Evolutionary conservation across 1,139 yeast genomes (phyloP).

Genomic region (Debaryomycetaceae sp.): DNA sequence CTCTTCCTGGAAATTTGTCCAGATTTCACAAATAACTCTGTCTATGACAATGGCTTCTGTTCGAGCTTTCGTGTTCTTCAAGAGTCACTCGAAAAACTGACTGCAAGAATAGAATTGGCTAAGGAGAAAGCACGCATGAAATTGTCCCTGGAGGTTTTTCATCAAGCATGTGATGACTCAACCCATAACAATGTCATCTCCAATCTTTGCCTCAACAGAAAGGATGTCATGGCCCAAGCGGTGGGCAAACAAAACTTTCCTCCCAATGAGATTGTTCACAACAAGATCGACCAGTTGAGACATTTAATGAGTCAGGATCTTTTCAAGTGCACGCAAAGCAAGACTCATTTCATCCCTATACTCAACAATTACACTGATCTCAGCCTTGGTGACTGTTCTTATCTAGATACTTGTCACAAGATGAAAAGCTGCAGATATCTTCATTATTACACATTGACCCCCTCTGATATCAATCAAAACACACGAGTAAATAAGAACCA

Average conservation of each 20-base stretch:
- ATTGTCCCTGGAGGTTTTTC: slow-evolving; percentile 40
- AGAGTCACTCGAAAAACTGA: slow-evolving; percentile 16
- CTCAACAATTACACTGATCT: slow-evolving; percentile 55
- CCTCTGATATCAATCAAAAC: slow-evolving; percentile 20
- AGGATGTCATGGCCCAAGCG: slow-evolving; percentile 12
- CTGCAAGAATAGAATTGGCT: slow-evolving; percentile 34
- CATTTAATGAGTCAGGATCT: slow-evolving; percentile 22
- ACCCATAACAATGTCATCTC: slow-evolving; percentile 42
- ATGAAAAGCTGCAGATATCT: slow-evolving; percentile 74
- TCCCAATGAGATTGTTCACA: slow-evolving; percentile 14
- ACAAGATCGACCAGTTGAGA: slow-evolving; percentile 17
- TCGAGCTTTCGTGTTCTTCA: slow-evolving; percentile 10
- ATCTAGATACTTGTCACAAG: slow-evolving; percentile 90
- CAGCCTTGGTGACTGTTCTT: slow-evolving; percentile 86
- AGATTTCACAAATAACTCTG: slow-evolving; percentile 11
- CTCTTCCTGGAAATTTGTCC: slow-evolving; percentile 10
- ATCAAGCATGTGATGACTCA: slow-evolving; percentile 49
- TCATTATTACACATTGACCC: slow-evolving; percentile 69
- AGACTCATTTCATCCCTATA: slow-evolving; percentile 63
- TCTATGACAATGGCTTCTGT: slow-evolving; percentile 5
- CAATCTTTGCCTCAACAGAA: slow-evolving; percentile 19
- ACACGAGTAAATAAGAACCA: slow-evolving; percentile 18
- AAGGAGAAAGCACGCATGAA: slow-evolving; percentile 38
- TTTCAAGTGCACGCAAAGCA: slow-evolving; percentile 40
- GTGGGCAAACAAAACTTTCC: slow-evolving; percentile 16